phyloP scores from a whole-genome alignment of 495 filamentous ascomycete genomes.

The Xylaria flabelliformis region DNA sequence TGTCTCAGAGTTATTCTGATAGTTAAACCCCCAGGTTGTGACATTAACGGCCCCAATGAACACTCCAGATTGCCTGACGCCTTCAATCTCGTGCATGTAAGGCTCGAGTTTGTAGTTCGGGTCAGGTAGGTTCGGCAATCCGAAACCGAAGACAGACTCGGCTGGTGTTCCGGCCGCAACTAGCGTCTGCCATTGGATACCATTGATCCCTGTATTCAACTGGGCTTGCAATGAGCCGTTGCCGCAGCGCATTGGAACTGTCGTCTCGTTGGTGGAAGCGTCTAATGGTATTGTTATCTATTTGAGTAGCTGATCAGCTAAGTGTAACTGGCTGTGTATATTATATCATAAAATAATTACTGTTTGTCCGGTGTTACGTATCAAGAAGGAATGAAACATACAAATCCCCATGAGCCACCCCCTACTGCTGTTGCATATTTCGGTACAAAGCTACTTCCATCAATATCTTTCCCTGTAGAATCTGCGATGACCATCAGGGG shows the following conservation, averaged over 20 bases:
- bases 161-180: slow-evolving; percentile 35
- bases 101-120: slow-evolving; percentile 35
- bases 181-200: slow-evolving; percentile 31
- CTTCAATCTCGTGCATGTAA: slow-evolving; percentile 33
- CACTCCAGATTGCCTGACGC: slow-evolving; percentile 23
- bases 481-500: slow-evolving; percentile 27
- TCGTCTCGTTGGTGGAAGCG: slow-evolving; percentile 23
- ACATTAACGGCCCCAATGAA: slow-evolving; percentile 35
- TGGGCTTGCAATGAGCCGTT: slow-evolving; percentile 31
- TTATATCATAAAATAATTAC: not conserved
- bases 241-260: slow-evolving; percentile 27
- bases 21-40: slow-evolving; percentile 38
- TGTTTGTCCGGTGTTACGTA: not conserved
- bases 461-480: slow-evolving; percentile 27
- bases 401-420: slow-evolving; percentile 36
- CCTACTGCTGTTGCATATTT: slow-evolving; percentile 34
- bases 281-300: slow-evolving; percentile 32
- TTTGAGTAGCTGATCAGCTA: not conserved
- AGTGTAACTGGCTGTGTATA: not conserved
- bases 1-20: slow-evolving; percentile 34
- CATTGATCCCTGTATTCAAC: slow-evolving; percentile 28
- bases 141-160: slow-evolving; percentile 35
- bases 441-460: slow-evolving; percentile 31
- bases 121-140: slow-evolving; percentile 33
- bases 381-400: slow-evolving; percentile 7